Conservation (phyloP, 164 flowering plant genomes). For the Stephania cephalantha region DNA sequence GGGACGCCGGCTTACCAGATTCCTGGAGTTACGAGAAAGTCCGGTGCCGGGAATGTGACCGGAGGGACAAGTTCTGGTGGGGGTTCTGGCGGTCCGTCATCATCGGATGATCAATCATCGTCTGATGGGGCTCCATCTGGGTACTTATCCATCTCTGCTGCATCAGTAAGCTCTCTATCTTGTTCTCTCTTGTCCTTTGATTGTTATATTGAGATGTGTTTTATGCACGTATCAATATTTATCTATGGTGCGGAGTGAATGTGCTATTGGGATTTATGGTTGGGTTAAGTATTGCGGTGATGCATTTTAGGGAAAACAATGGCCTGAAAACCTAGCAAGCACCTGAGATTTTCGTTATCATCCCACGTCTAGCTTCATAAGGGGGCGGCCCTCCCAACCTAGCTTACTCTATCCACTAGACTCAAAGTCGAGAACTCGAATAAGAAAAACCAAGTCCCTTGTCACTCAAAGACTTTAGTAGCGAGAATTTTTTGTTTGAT, state of each 20-base stretch:
- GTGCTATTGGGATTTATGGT: too few species aligned
- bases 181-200: not conserved
- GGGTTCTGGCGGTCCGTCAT: constrained; percentile 12
- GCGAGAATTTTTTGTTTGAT: too few species aligned
- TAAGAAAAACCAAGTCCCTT: too few species aligned
- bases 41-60: not conserved
- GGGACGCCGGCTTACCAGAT: constrained; percentile 40
- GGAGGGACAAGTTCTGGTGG: constrained; percentile 4
- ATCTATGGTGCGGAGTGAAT: too few species aligned
- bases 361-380: too few species aligned
- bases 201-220: not conserved
- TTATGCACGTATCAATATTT: too few species aligned
- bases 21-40: constrained; percentile 3
- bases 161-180: constrained; percentile 31
- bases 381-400: too few species aligned
- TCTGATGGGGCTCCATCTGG: constrained; percentile 29
- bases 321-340: not conserved
- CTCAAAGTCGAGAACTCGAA: too few species aligned
- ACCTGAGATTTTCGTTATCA: not conserved
- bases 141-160: constrained; percentile 45
- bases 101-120: constrained; percentile 25
- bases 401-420: too few species aligned
- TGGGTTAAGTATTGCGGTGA: not conserved
- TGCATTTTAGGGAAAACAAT: not conserved
- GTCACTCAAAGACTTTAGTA: too few species aligned